These are phyloP conservation scores for Populus euphratica DNA, from an alignment of 345 rosid genomes.

Conservation along the genomic window DNA sequence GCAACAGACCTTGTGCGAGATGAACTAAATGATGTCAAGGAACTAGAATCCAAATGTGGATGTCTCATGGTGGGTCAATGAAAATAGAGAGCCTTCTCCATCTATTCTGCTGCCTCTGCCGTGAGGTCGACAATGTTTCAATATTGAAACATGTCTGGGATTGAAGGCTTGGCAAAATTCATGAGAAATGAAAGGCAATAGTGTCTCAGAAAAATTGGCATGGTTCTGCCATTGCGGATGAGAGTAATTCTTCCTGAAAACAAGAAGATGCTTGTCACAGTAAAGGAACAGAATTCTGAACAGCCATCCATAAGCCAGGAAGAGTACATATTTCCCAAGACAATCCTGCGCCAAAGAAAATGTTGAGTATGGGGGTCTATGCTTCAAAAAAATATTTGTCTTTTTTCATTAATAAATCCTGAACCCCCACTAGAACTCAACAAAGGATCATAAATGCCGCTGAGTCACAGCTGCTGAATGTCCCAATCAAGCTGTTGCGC, in stretches of 20 bases:
- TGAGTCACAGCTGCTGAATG: slow-evolving; percentile 9
- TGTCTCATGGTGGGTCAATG: slow-evolving; percentile 67
- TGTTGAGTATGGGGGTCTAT: slow-evolving; percentile 73
- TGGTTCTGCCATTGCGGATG: slow-evolving; percentile 61
- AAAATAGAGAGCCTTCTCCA: slow-evolving; percentile 60
- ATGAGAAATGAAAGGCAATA: slow-evolving; percentile 71
- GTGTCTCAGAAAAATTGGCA: slow-evolving; percentile 54
- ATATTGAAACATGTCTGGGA: slow-evolving; percentile 63
- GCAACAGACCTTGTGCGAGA: slow-evolving; percentile 80
- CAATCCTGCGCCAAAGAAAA: slow-evolving; percentile 93
- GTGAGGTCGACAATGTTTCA: slow-evolving; percentile 66
- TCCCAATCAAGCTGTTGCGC: slow-evolving; percentile 8
- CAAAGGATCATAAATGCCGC: slow-evolving; percentile 25
- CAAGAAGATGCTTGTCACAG: slow-evolving; percentile 67
- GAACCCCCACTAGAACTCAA: slow-evolving; percentile 54
- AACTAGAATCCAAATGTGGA: slow-evolving; percentile 80
- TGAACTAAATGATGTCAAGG: slow-evolving; percentile 79
- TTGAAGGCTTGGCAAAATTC: slow-evolving; percentile 64
- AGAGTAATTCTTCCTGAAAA: slow-evolving; percentile 55
- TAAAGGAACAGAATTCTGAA: slow-evolving; percentile 54
- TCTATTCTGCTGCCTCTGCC: slow-evolving; percentile 66
- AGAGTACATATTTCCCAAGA: slow-evolving; percentile 58
- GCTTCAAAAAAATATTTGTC: slow-evolving; percentile 39
- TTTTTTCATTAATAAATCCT: slow-evolving; percentile 36
- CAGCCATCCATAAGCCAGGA: slow-evolving; percentile 61